phyloP scores from a whole-genome alignment of 345 rosid species.

The Sisymbrium irio region DNA sequence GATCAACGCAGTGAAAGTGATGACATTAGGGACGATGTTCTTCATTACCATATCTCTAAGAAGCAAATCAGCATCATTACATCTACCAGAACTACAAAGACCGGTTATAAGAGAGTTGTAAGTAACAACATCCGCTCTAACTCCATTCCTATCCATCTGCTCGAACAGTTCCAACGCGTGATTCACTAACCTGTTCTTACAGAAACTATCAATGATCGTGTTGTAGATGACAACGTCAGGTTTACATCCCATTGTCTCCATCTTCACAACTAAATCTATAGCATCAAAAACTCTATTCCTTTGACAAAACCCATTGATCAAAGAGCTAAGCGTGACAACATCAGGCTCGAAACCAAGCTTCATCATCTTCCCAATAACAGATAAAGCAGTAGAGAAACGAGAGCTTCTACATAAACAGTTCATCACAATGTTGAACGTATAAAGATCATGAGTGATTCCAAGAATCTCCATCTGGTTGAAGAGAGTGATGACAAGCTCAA shows the following conservation, averaged over 20 bases:
- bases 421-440: constrained; percentile 27
- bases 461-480: constrained; percentile 18
- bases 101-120: constrained; percentile 19
- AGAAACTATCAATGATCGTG: constrained; percentile 16
- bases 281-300: constrained; percentile 24
- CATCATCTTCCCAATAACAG: constrained; percentile 32
- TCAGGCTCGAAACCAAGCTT: constrained; percentile 27
- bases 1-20: constrained; percentile 26
- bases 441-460: constrained; percentile 29
- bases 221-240: constrained; percentile 27
- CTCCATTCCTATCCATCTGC: constrained; percentile 3
- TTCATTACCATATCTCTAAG: constrained; percentile 1
- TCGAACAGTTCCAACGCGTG: constrained; percentile 15
- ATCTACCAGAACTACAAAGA: constrained; percentile 30
- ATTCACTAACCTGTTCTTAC: constrained; percentile 6
- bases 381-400: constrained; percentile 17
- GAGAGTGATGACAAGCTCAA: constrained; percentile 16
- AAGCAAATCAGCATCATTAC: background rate
- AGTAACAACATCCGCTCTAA: constrained; percentile 23
- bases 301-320: constrained; percentile 25
- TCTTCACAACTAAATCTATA: constrained; percentile 1
- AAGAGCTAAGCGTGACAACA: constrained; percentile 29
- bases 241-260: constrained; percentile 18
- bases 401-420: constrained; percentile 25
- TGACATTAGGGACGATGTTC: constrained; percentile 11